Evolutionary conservation across 164 flowering plant genomes (phyloP), one percentile per base, ranked within the genome.

Genomic region (Vitis rupestris): DNA sequence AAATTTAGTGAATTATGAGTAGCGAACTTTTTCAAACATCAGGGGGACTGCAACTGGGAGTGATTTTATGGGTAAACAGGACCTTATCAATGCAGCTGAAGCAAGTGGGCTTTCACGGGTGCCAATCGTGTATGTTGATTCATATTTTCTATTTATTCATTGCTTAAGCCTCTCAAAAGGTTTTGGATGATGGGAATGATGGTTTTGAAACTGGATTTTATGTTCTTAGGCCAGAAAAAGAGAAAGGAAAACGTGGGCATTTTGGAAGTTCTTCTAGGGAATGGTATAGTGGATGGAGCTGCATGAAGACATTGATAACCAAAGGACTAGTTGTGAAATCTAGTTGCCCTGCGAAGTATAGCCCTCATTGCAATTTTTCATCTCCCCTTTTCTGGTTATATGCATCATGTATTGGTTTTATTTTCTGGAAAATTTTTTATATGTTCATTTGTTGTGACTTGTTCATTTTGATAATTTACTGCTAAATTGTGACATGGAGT

Each of bases 201-300:
- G 53, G 19, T 60, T 63, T 74, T n/a, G 29, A 44, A 68, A 11
- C 16, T 44, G 29, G 12, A 44, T 67, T 57, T 31, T 69, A 47
- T 72, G 59, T 71, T 52, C 50, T 56, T 71, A 96, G 99, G 82
- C 86, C 94, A 54, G 97, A 93, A 65, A 81, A 74, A 55, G 92
- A 90, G 44, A 88, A 82, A 74, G 95, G 91, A 53, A 96, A 88
- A 76, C 77, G 77, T 61, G 78, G 82, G 16, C 78, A 76, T 9
- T 78, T 85, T 84, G 97, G 89, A 67, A 83, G 84, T 82, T 96
- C 97, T 55, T 71, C 84, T 3, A 88, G 81, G 74, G 92, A 93
- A 4, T 93, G 97, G 98, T 96, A 93, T 70, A 88, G 84, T 76
- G 99, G 99, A 78, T 96, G 99, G 99, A 87, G 78, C 75, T 81